phyloP scores from a whole-genome alignment of 2,329 filamentous ascomycete genomes.

The Coniochaeta sp. region DNA sequence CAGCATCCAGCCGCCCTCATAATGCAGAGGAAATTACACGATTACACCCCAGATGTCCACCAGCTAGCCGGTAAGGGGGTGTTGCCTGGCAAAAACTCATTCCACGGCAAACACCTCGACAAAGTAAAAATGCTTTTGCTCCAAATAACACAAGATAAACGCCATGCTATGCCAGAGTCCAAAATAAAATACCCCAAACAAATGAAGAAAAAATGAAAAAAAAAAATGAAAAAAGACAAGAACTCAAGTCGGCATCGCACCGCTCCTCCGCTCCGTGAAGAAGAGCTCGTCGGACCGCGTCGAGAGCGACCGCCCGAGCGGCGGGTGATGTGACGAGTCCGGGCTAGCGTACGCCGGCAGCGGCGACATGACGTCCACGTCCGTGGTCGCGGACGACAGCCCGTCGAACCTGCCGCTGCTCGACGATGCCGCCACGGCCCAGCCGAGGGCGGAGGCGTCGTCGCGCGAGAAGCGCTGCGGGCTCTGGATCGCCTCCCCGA shows the following conservation, averaged over 20 bases:
- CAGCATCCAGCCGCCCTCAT: no score
- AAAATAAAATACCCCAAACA: not conserved
- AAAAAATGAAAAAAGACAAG: not conserved
- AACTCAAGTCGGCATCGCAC: not conserved
- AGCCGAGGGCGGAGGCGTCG: slow-evolving; percentile 22
- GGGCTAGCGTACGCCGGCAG: slow-evolving; percentile 24
- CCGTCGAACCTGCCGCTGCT: slow-evolving; percentile 1
- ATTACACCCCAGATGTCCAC: no score
- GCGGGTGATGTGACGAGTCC: slow-evolving; percentile 11
- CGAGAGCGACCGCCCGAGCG: slow-evolving; percentile 26
- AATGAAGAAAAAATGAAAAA: not conserved
- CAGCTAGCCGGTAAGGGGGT: no score
- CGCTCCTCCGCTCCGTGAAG: slow-evolving; percentile 10
- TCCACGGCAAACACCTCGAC: no score
- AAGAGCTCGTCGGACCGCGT: slow-evolving; percentile 36
- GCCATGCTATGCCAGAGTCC: no score
- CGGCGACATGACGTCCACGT: slow-evolving; percentile 27
- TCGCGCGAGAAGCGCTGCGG: slow-evolving; percentile 7
- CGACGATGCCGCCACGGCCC: slow-evolving; percentile 17
- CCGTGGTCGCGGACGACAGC: slow-evolving; percentile 4
- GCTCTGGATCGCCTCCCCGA: not conserved
- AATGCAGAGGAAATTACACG: no score
- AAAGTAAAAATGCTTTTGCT: no score
- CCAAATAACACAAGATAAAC: no score
- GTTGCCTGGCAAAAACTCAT: no score